These are phyloP conservation scores for Abrus precatorius DNA, from an alignment of 306 rosid species.

Conservation along the genomic window DNA sequence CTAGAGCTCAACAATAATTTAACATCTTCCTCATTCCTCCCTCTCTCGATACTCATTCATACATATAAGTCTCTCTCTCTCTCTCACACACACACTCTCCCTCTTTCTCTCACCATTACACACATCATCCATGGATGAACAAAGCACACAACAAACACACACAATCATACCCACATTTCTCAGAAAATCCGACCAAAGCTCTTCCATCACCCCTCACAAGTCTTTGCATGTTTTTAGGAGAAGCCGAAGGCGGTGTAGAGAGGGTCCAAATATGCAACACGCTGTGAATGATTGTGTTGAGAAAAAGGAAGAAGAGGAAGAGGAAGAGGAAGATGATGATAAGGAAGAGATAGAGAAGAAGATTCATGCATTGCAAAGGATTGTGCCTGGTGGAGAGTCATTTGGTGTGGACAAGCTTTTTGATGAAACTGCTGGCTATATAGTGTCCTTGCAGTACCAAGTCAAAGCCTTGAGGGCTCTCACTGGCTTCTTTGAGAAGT, in stretches of 20 bases:
- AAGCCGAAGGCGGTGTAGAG: conserved; percentile 26
- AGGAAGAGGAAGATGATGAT: conserved; percentile 54
- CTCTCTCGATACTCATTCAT: not conserved
- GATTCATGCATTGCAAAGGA: conserved; percentile 86
- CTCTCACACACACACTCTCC: not conserved
- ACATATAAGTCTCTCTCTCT: conserved; percentile 30
- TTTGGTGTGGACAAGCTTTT: conserved; percentile 81
- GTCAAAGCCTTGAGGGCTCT: conserved; percentile 80
- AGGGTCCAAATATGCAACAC: not conserved
- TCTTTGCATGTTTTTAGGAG: conserved; percentile 46
- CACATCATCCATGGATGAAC: conserved; percentile 47
- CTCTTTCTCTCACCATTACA: conserved; percentile 10
- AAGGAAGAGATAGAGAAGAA: conserved; percentile 78
- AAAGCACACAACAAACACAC: conserved; percentile 14
- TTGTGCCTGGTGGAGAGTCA: conserved; percentile 85
- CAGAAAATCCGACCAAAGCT: conserved; percentile 43
- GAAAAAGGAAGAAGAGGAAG: conserved; percentile 44
- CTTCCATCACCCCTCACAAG: conserved; percentile 36
- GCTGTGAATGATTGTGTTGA: not conserved
- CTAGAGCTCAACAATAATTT: conserved; percentile 72
- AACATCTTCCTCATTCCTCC: conserved; percentile 38
- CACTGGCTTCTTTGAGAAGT: conserved; percentile 61
- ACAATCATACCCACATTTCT: conserved; percentile 53
- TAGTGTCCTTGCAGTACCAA: conserved; percentile 74
- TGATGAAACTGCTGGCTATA: conserved; percentile 90